Conservation (phyloP, 495 filamentous ascomycete genomes). For the Lentithecium fluviatile region DNA sequence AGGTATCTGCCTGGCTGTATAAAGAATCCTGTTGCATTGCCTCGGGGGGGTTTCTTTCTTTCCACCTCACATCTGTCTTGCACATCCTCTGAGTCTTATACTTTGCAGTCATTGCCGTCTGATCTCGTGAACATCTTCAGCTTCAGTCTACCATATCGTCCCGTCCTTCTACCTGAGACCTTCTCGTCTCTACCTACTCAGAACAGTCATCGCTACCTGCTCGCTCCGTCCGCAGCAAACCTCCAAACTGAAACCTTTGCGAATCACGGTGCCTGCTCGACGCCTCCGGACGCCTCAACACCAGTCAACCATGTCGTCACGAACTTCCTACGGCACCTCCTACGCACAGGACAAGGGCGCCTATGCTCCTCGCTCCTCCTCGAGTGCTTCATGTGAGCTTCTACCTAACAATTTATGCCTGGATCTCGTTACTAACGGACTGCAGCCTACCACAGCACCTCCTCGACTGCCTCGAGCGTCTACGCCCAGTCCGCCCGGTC, state of each 20-base stretch:
- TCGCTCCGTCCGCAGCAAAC: slow-evolving; percentile 3
- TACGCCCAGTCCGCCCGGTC: slow-evolving; percentile 30
- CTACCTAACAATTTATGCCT: background rate
- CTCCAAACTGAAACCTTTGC: slow-evolving; percentile 5
- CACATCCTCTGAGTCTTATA: slow-evolving; percentile 8
- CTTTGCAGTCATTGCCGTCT: slow-evolving; percentile 21
- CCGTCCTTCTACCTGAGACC: slow-evolving; percentile 1
- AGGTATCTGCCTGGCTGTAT: slow-evolving; percentile 32
- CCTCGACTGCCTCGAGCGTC: slow-evolving; percentile 12
- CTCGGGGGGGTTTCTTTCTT: background rate
- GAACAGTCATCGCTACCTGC: slow-evolving; percentile 9
- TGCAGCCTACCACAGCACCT: slow-evolving; percentile 14
- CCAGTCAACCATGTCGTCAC: slow-evolving; percentile 30
- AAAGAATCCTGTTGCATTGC: slow-evolving; percentile 9
- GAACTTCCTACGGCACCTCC: slow-evolving; percentile 25
- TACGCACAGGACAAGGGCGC: slow-evolving; percentile 24
- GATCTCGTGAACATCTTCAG: slow-evolving; percentile 3
- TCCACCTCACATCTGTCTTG: slow-evolving; percentile 14
- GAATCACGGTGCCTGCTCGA: slow-evolving; percentile 13
- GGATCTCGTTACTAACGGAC: background rate
- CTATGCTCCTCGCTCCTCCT: slow-evolving; percentile 24
- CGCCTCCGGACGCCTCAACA: slow-evolving; percentile 23
- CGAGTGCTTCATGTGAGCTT: slow-evolving; percentile 24
- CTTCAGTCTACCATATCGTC: background rate
- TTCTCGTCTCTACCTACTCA: too few species aligned